Evolutionary conservation across 768 basidiomycete genomes (phyloP).

Genomic region (Suillus paluster): DNA sequence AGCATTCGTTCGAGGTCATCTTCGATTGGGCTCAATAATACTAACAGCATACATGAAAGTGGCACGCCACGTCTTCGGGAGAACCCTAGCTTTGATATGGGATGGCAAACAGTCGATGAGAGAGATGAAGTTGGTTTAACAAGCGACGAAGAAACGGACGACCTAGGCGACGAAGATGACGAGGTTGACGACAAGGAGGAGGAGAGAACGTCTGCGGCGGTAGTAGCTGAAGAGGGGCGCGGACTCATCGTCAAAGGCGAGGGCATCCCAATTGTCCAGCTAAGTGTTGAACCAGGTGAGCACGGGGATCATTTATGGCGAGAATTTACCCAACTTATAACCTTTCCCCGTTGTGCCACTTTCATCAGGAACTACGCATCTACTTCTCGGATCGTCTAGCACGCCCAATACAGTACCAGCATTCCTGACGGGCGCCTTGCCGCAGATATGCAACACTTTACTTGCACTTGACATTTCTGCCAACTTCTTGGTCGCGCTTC

Average conservation of each 20-base stretch:
- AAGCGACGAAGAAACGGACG: slow-evolving; percentile 57
- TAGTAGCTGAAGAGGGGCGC: slow-evolving; percentile 83
- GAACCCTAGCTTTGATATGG: slow-evolving; percentile 77
- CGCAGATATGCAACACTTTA: slow-evolving; percentile 74
- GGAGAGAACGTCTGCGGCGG: slow-evolving; percentile 75
- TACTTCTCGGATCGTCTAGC: slow-evolving; percentile 81
- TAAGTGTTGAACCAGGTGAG: slow-evolving; percentile 78
- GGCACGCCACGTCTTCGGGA: slow-evolving; percentile 52
- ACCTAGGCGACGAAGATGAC: slow-evolving; percentile 55
- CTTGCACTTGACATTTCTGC: slow-evolving; percentile 93
- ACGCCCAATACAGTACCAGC: slow-evolving; percentile 79
- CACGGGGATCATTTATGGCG: background rate
- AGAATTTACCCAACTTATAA: background rate
- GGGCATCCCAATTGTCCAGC: slow-evolving; percentile 58
- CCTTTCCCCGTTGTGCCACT: background rate
- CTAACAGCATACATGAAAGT: slow-evolving; percentile 45
- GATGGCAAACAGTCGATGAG: slow-evolving; percentile 76
- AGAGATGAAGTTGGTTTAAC: slow-evolving; percentile 65
- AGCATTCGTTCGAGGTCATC: slow-evolving; percentile 73
- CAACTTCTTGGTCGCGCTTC: slow-evolving; percentile 83
- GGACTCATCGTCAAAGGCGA: slow-evolving; percentile 82
- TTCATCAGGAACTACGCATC: slow-evolving; percentile 84
- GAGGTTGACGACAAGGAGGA: slow-evolving; percentile 57
- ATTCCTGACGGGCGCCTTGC: slow-evolving; percentile 72
- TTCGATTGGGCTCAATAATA: slow-evolving; percentile 56